Evolutionary conservation across 2,329 filamentous ascomycete species (phyloP).

Genomic region (Ophiostoma angusticollis): DNA sequence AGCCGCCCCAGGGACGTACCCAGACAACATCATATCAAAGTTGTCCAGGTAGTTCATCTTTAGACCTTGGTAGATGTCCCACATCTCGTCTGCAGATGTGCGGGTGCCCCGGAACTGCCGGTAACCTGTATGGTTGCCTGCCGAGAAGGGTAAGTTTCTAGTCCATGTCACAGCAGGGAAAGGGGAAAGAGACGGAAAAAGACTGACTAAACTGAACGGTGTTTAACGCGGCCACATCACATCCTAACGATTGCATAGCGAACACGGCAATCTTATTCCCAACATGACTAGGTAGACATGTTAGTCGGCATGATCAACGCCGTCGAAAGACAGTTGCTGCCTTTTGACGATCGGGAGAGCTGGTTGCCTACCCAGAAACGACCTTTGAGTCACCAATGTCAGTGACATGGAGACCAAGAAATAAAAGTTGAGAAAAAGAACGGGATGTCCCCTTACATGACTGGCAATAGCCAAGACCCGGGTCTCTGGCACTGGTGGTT

Average conservation of each 20-base stretch:
- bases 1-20: constrained; percentile 81
- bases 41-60: constrained; percentile 72
- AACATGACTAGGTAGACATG: too few relatives aligned
- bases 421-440: neutral
- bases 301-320: too few relatives aligned
- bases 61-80: constrained; percentile 72
- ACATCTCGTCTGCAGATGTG: constrained; percentile 69
- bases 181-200: neutral
- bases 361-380: constrained; percentile 63
- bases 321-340: too few relatives aligned
- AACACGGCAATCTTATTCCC: constrained; percentile 96
- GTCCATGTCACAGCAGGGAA: neutral
- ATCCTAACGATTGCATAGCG: constrained; percentile 84
- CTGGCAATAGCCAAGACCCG: constrained; percentile 79
- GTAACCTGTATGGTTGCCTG: constrained; percentile 94
- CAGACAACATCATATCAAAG: constrained; percentile 90
- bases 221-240: constrained; percentile 86
- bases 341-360: too few relatives aligned
- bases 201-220: constrained; percentile 91
- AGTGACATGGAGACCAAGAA: too few relatives aligned
- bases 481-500: constrained; percentile 40
- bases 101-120: constrained; percentile 75
- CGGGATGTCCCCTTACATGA: constrained; percentile 55
- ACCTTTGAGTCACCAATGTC: constrained; percentile 39
- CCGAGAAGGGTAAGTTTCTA: neutral